Conservation (phyloP, 768 basidiomycete genomes). For the Tricholoma sp. region DNA sequence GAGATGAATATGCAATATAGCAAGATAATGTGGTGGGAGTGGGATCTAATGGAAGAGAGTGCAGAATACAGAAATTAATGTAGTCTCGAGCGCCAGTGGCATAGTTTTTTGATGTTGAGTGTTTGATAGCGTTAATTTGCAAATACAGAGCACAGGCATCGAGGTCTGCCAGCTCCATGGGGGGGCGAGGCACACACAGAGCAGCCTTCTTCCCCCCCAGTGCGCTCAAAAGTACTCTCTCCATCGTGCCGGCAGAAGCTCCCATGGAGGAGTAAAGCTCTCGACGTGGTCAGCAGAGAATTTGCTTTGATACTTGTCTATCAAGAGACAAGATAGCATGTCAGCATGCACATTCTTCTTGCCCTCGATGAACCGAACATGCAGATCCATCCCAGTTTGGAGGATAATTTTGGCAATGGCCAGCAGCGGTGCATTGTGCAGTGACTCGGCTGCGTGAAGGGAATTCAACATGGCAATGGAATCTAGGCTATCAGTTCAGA, state of each 20-base stretch:
- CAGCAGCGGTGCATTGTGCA: constrained; percentile 3
- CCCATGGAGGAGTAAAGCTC: constrained; percentile 14
- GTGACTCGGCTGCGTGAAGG: constrained; percentile 2
- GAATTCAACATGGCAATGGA: constrained; percentile 10
- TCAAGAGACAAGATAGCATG: constrained; percentile 13
- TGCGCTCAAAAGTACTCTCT: too few species aligned
- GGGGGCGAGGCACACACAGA: constrained; percentile 2
- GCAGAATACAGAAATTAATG: constrained; percentile 11
- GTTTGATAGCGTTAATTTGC: constrained; percentile 17
- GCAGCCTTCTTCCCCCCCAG: constrained; percentile 3
- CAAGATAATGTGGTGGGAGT: constrained; percentile 13
- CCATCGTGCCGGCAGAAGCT: constrained; percentile 15
- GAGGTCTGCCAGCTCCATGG: constrained; percentile 8
- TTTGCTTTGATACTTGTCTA: constrained; percentile 12
- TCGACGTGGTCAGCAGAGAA: constrained; percentile 14
- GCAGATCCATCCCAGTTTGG: constrained; percentile 11
- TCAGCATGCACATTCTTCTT: constrained; percentile 14
- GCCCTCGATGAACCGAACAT: constrained; percentile 13
- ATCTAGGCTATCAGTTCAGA: constrained; percentile 15
- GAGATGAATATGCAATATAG: constrained; percentile 17
- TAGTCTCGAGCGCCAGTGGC: constrained; percentile 17
- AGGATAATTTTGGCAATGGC: constrained; percentile 6
- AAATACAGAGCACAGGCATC: constrained; percentile 13
- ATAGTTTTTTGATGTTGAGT: constrained; percentile 13
- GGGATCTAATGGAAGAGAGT: constrained; percentile 14